phyloP scores from a whole-genome alignment of 148 eudicot genomes.

The Salicornia ramosissima region DNA sequence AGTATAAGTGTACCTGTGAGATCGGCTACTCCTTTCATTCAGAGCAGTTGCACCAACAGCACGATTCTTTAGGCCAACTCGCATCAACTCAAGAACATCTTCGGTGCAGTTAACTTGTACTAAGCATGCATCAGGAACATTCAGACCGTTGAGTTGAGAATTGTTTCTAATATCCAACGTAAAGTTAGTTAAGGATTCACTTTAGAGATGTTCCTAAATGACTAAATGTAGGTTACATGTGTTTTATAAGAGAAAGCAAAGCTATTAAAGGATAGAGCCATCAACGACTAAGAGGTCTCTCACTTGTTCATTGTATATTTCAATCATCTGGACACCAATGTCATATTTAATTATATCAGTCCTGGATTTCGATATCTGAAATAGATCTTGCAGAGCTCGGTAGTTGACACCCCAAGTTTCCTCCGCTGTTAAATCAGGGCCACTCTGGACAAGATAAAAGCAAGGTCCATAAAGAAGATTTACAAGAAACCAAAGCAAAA shows the following conservation, averaged over 20 bases:
- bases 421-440: conserved; percentile 77
- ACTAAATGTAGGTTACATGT: no score
- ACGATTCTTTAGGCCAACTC: conserved; percentile 75
- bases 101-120: conserved; percentile 71
- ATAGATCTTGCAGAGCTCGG: conserved; percentile 74
- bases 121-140: conserved; percentile 93
- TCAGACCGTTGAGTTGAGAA: conserved; percentile 86
- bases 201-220: no score
- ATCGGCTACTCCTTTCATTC: conserved; percentile 92
- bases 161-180: conserved; percentile 89
- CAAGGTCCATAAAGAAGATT: conserved; percentile 3
- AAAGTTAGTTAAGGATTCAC: conserved; percentile 45
- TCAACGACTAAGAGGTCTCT: conserved; percentile 82
- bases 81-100: conserved; percentile 91
- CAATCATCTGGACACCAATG: conserved; percentile 95
- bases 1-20: conserved; percentile 99
- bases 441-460: conserved; percentile 49
- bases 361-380: conserved; percentile 68
- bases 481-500: not conserved
- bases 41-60: conserved; percentile 98
- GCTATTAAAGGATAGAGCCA: conserved; percentile 66
- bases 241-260: no score
- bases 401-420: conserved; percentile 98
- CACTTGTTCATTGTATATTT: conserved; percentile 97
- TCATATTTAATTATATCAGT: conserved; percentile 56